These are phyloP conservation scores for Hypoxylon fragiforme DNA, from an alignment of 495 filamentous ascomycete species.

Conservation along the genomic window DNA sequence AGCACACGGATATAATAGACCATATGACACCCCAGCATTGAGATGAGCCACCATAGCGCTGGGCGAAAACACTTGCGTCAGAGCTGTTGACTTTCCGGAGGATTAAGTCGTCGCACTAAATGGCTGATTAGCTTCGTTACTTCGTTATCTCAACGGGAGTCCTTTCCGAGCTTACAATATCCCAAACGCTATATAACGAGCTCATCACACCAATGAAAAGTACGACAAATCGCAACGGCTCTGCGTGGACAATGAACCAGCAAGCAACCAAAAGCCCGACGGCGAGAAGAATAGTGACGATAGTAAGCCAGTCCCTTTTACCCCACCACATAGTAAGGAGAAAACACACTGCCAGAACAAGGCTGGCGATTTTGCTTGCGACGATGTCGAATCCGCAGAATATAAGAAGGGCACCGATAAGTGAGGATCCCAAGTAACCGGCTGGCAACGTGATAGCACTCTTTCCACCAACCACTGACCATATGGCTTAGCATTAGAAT, in stretches of 20 bases:
- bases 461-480: constrained; percentile 69
- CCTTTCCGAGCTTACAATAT: constrained; percentile 63
- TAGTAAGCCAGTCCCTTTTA: constrained; percentile 74
- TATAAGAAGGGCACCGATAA: constrained; percentile 77
- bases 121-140: constrained; percentile 14
- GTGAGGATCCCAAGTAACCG: constrained; percentile 72
- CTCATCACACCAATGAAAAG: constrained; percentile 84
- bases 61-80: constrained; percentile 79
- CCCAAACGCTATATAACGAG: constrained; percentile 77
- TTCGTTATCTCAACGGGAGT: not conserved
- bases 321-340: constrained; percentile 81
- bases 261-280: constrained; percentile 72
- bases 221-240: constrained; percentile 73
- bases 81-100: constrained; percentile 79
- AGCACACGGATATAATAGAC: constrained; percentile 68
- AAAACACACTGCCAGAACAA: constrained; percentile 72
- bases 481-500: too few relatives aligned
- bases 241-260: constrained; percentile 79
- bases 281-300: constrained; percentile 66
- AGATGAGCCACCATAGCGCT: constrained; percentile 75
- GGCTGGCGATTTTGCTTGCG: constrained; percentile 74
- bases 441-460: constrained; percentile 73
- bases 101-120: constrained; percentile 76
- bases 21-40: constrained; percentile 83
- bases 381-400: constrained; percentile 82